These are phyloP conservation scores for Trebouxia gelatinosa DNA, from an alignment of 163 green algal species.

Conservation along the genomic window DNA sequence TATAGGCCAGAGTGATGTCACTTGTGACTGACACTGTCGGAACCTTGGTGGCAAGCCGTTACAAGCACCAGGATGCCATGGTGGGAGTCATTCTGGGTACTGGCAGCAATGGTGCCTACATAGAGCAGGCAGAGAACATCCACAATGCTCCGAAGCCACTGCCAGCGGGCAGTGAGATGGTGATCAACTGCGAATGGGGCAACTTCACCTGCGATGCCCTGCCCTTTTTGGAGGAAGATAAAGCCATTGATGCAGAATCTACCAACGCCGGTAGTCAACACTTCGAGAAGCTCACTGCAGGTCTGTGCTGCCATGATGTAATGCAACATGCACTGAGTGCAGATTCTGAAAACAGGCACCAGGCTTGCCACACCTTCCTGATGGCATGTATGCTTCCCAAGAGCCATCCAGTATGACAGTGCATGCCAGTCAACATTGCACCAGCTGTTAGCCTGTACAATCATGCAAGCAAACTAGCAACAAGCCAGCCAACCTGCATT, in stretches of 20 bases:
- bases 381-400: too few relatives aligned
- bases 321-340: too few relatives aligned
- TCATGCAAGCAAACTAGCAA: too few relatives aligned
- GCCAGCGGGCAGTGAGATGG: constrained; percentile 37
- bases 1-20: constrained; percentile 28
- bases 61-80: constrained; percentile 41
- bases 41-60: constrained; percentile 46
- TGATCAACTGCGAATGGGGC: constrained; percentile 65
- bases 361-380: too few relatives aligned
- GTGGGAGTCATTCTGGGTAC: constrained; percentile 63
- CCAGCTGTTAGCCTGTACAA: too few relatives aligned
- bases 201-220: constrained; percentile 23
- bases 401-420: too few relatives aligned
- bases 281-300: constrained; percentile 42
- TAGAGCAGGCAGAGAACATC: constrained; percentile 36
- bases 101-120: constrained; percentile 63
- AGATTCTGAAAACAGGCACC: too few relatives aligned
- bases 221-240: constrained; percentile 29
- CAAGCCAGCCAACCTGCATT: too few relatives aligned
- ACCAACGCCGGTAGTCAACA: constrained; percentile 31
- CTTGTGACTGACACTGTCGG: constrained; percentile 63
- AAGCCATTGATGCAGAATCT: constrained; percentile 23
- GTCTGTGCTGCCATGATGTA: too few relatives aligned
- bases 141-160: constrained; percentile 14
- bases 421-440: too few relatives aligned